phyloP scores from a whole-genome alignment of 345 rosid species.

The Rhodamnia rubescens region DNA sequence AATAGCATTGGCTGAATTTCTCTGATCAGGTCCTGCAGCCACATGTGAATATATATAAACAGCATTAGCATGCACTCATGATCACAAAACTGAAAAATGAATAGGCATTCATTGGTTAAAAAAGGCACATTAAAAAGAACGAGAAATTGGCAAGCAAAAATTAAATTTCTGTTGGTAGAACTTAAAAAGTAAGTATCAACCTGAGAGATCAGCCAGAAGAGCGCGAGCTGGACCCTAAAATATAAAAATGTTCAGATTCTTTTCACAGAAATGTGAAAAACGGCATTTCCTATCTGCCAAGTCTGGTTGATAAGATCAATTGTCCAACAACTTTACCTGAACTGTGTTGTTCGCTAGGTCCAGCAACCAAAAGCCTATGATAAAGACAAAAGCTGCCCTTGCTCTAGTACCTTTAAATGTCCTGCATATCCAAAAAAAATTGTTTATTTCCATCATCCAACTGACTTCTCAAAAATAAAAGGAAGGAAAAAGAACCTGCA shows the following conservation, averaged over 20 bases:
- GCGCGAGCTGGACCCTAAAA: slow-evolving; percentile 98
- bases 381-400: slow-evolving; percentile 76
- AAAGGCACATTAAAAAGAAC: not conserved
- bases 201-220: slow-evolving; percentile 87
- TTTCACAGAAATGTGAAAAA: not conserved
- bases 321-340: slow-evolving; percentile 39
- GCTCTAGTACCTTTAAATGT: slow-evolving; percentile 81
- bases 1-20: slow-evolving; percentile 82
- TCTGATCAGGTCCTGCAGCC: slow-evolving; percentile 79
- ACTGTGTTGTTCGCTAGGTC: slow-evolving; percentile 98
- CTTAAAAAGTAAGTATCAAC: slow-evolving; percentile 11
- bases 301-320: not conserved
- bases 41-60: not conserved
- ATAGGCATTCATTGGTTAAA: not conserved
- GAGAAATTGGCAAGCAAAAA: not conserved
- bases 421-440: slow-evolving; percentile 30
- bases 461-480: slow-evolving; percentile 7
- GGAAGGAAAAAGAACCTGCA: slow-evolving; percentile 53
- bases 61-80: not conserved
- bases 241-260: not conserved
- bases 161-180: not conserved
- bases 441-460: not conserved
- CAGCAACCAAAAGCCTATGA: slow-evolving; percentile 94
- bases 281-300: not conserved
- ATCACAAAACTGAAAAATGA: not conserved